These are phyloP conservation scores for Dioscorea zingiberensis DNA, from an alignment of 106 monocot species.

Conservation along the genomic window DNA sequence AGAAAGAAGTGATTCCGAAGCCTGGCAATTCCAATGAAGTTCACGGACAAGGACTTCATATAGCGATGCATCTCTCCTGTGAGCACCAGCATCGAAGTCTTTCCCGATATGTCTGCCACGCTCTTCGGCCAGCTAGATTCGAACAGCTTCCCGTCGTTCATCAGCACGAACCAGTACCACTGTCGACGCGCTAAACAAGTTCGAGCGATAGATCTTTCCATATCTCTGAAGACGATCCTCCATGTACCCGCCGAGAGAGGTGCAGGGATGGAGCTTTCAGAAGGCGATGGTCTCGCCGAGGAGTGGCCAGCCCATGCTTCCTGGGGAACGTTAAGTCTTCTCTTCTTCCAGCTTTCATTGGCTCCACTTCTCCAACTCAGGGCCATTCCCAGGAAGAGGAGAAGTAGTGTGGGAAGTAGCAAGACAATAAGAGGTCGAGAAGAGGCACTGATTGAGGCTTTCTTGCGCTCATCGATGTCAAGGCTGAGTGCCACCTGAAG, in stretches of 20 bases:
- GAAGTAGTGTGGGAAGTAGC: not conserved
- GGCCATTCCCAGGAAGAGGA: not conserved
- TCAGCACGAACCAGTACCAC: slow-evolving; percentile 16
- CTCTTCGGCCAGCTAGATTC: slow-evolving; percentile 9
- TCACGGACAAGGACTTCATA: slow-evolving; percentile 11
- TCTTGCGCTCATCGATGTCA: too few species aligned
- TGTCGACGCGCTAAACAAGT: slow-evolving; percentile 3
- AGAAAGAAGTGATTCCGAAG: slow-evolving; percentile 5
- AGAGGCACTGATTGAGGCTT: too few species aligned
- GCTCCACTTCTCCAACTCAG: not conserved
- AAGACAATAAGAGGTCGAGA: not conserved
- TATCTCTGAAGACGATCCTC: slow-evolving; percentile 5
- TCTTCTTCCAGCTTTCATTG: not conserved
- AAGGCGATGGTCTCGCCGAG: slow-evolving; percentile 21
- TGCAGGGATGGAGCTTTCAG: not conserved
- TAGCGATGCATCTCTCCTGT: slow-evolving; percentile 12
- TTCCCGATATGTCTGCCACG: slow-evolving; percentile 6
- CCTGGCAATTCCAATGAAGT: slow-evolving; percentile 9
- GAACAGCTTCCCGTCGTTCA: slow-evolving; percentile 20
- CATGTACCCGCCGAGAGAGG: slow-evolving; percentile 9
- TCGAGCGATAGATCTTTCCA: slow-evolving; percentile 11
- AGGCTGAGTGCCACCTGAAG: too few species aligned
- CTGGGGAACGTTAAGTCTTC: slow-evolving; percentile 11
- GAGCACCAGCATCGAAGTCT: not conserved
- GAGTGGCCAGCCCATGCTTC: slow-evolving; percentile 17